phyloP scores from a whole-genome alignment of 345 rosid genomes.

The Aquilaria malaccensis region DNA sequence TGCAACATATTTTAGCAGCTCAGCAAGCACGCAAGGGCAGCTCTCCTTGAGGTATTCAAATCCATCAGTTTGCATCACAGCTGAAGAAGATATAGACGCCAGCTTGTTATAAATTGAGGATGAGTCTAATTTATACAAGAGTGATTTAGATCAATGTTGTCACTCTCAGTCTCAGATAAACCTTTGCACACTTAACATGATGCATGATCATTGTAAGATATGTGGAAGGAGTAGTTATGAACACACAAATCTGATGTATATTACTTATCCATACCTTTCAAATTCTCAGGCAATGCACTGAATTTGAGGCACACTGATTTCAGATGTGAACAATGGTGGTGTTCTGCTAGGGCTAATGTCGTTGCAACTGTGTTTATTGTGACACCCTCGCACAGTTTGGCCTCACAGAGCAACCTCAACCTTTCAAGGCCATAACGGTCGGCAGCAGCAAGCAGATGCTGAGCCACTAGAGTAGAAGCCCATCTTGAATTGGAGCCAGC shows the following conservation, averaged over 20 bases:
- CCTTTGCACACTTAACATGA: too few relatives aligned
- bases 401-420: conserved; percentile 55
- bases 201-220: too few relatives aligned
- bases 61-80: conserved; percentile 69
- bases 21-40: conserved; percentile 47
- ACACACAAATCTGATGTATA: too few relatives aligned
- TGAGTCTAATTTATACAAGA: background rate
- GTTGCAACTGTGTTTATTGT: conserved; percentile 62
- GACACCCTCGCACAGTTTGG: conserved; percentile 57
- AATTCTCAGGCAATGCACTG: conserved; percentile 40
- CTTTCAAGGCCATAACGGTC: conserved; percentile 64
- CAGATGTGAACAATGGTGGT: conserved; percentile 60
- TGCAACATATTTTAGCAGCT: conserved; percentile 45
- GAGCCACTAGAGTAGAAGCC: conserved; percentile 55
- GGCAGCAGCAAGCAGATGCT: conserved; percentile 72
- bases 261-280: conserved; percentile 31
- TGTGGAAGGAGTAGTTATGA: too few relatives aligned
- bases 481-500: conserved; percentile 42
- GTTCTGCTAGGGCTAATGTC: conserved; percentile 64
- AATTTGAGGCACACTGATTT: conserved; percentile 63
- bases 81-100: conserved; percentile 14
- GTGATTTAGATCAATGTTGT: too few relatives aligned
- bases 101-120: background rate
- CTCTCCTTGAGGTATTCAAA: conserved; percentile 51
- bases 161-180: too few relatives aligned